Base-by-base conservation (phyloP, 1,284 basidiomycete species). In the Leccinum cinnamomeum region DNA sequence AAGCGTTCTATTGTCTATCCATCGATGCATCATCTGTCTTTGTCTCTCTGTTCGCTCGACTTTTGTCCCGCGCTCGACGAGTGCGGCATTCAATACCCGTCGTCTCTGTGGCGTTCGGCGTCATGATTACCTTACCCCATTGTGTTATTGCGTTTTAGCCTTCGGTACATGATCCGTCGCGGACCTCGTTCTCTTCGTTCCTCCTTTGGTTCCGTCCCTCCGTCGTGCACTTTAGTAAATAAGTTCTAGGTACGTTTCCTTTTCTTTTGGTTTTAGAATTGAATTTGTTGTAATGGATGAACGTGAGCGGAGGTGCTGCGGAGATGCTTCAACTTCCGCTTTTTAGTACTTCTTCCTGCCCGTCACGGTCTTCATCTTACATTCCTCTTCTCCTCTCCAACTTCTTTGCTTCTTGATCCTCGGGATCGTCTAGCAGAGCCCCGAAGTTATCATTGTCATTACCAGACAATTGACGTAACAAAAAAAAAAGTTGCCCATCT, bases 221-320 rank as follows among this genome's bases (percentile, higher is more conserved):
- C n/a, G 37, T 4, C 37, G 14, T 39, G 18, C 44, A 46, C 18
- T 46, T 20, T 46, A 46, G 44, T 46, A 20, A 11, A 46, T 35
- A 35, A 12, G 33, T 46, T 12, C 44, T 46, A 46, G n/a, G 11
- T 18, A 11, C 44, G 6, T 46, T 20, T 46, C 11, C 18, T 46
- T 20, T 46, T 20, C 44, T 46, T 20, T 20, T 46, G 3, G 18
- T 46, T 46, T 46, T 12, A 20, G 44, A 18, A 46, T 46, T 20
- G 18, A n/a, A 62, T 67, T 50, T 44, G 59, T 62, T 65, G 51
- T 18, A 61, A 44, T 48, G 33, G 28, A 37, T 62, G 62, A 61
- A 65, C 61, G 59, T 56, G 54, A 55, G 20, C 25, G 44, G 44
- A 67, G 65, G 61, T 58, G 44, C 44, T 46, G 18, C 44, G 44